Percentiles rank a stretch among this genome's conserved stretches.
These are phyloP conservation scores for Corymbia citriodora DNA, from an alignment of 441 rosid genomes.

Conservation along the genomic window DNA sequence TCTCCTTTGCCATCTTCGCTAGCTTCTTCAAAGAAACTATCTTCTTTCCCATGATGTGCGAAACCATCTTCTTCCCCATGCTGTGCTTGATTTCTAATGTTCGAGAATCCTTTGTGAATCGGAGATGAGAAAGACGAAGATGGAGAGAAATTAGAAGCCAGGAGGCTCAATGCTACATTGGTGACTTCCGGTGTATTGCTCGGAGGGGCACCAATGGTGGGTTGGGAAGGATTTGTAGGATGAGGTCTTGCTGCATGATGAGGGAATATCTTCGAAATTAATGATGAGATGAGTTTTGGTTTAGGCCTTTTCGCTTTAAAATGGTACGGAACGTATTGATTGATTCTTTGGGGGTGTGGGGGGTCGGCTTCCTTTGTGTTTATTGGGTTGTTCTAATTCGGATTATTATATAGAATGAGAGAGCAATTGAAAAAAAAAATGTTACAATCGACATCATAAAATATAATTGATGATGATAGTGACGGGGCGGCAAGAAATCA, in stretches of 20 bases:
- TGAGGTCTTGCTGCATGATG: background rate
- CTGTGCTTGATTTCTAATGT: background rate
- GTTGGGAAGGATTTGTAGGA: background rate
- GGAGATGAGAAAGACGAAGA: background rate
- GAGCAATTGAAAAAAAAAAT: background rate
- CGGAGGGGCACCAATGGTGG: background rate
- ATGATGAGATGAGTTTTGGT: background rate
- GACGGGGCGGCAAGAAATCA: background rate
- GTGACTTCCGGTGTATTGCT: background rate
- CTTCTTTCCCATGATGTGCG: slow-evolving; percentile 36
- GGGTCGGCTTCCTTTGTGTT: background rate
- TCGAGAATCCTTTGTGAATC: background rate
- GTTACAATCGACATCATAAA: background rate
- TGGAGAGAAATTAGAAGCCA: background rate
- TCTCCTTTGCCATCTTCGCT: slow-evolving; percentile 57
- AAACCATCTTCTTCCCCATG: background rate
- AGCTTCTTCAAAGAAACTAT: slow-evolving; percentile 67
- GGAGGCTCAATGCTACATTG: background rate
- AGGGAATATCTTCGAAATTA: background rate
- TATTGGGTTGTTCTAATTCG: background rate
- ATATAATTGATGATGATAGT: background rate
- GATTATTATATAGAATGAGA: background rate
- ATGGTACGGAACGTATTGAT: background rate
- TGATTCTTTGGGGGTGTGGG: background rate
- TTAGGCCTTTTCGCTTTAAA: background rate